Conservation (phyloP, 768 basidiomycete species). For the Mycena capillaripes region DNA sequence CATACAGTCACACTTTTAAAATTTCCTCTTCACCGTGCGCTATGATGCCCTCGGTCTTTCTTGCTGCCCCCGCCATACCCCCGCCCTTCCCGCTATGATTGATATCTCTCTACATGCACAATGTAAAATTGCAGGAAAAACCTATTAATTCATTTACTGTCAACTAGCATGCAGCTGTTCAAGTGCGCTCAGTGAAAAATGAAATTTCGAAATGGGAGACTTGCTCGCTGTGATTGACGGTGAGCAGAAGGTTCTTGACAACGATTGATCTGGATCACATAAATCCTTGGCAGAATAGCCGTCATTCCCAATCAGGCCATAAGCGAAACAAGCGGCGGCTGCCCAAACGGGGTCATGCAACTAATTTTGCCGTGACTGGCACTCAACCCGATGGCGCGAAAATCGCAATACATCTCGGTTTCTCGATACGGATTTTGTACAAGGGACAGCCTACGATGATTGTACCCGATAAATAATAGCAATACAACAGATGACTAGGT, state of each 20-base stretch:
- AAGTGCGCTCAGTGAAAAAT: neutral
- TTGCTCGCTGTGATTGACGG: neutral
- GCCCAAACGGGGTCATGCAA: too few species aligned
- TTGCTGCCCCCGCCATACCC: neutral
- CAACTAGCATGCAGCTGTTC: neutral
- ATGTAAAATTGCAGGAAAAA: neutral
- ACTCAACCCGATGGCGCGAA: too few species aligned
- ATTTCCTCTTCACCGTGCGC: neutral
- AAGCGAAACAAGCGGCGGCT: neutral
- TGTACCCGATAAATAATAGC: too few species aligned
- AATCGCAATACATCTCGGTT: too few species aligned
- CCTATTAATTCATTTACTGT: neutral
- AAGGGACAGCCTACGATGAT: too few species aligned
- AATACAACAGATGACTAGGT: too few species aligned
- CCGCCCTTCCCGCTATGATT: neutral
- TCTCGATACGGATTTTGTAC: too few species aligned
- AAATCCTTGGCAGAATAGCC: neutral
- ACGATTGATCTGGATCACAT: neutral
- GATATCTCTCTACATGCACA: neutral
- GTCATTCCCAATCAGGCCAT: neutral
- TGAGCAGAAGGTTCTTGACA: neutral
- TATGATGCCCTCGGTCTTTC: neutral
- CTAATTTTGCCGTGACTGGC: neutral
- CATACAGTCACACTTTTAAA: neutral
- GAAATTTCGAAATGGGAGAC: constrained; percentile 1